These are phyloP conservation scores for Kluyveromyces marxianus DNA, from an alignment of 1,139 yeast genomes.

Conservation along the genomic window DNA sequence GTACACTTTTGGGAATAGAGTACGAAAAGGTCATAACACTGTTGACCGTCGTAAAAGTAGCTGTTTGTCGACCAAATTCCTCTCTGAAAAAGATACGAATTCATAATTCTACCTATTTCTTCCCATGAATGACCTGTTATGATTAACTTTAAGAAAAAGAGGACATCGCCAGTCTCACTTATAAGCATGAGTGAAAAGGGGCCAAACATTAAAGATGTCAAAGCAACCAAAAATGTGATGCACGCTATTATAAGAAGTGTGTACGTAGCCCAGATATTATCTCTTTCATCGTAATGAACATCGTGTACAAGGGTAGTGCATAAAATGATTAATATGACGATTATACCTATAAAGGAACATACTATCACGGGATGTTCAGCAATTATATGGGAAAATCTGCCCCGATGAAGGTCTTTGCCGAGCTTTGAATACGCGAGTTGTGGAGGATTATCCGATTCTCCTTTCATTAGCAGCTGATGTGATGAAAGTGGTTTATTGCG, in stretches of 20 bases:
- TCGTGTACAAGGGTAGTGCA: too few species aligned
- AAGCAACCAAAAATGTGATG: not conserved
- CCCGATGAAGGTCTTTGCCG: too few species aligned
- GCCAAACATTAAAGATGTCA: not conserved
- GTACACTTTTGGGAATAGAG: not conserved
- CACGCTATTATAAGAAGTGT: not conserved
- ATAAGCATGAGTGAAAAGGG: not conserved
- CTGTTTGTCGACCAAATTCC: not conserved
- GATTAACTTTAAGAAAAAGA: not conserved
- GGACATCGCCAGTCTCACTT: not conserved
- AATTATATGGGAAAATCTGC: too few species aligned
- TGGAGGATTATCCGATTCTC: too few species aligned
- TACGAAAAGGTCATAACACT: not conserved
- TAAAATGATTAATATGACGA: too few species aligned
- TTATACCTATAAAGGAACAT: too few species aligned
- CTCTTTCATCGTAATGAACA: too few species aligned
- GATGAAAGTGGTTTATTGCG: not conserved
- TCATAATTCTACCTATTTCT: not conserved
- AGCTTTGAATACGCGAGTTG: too few species aligned
- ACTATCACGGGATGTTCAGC: too few species aligned
- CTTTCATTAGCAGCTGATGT: too few species aligned
- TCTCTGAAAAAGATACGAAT: not conserved
- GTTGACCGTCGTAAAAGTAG: not conserved
- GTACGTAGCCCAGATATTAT: too few species aligned
- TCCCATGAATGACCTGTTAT: not conserved